Base-by-base conservation (phyloP, 306 rosid species). In the Prunus kanzakura region DNA sequence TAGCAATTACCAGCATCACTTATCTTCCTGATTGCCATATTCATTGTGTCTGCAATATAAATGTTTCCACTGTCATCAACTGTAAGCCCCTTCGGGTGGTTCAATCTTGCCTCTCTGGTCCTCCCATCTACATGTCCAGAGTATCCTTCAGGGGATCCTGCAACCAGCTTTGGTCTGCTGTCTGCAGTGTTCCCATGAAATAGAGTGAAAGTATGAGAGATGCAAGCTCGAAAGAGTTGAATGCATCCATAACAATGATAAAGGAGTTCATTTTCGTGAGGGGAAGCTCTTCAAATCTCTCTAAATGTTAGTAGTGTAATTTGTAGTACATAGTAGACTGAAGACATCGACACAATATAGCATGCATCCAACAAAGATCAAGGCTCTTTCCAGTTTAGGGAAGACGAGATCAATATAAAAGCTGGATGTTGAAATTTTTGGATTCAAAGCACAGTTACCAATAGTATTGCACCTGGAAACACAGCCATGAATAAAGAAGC, bases 61-160 rank as follows among this genome's bases (percentile, higher is more conserved):
- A 93, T 89, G 73, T 93, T 93, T 80, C 98, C 98, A 65, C 88
- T 88, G 83, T 93, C 98, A 78, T 93, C 98, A 76, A 93, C 93
- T 45, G 98, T 84, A 43, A 93, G 68, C 66, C 98, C 98, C 82
- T 89, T 93, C 1, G 98, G 98, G 27, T 85, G 98, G 83, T 89
- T 89, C 98, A 93, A 81, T 82, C 89, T 84, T 20, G 96, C 97
- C 72, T 93, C 98, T 83, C 97, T 88, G 18, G 65, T 84, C 85
- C 54, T 93, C 65, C 98, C 98, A 73, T 93, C 98, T 49, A 91
- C 87, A 84, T 93, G 98, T 47, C 98, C 98, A 58, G 87, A 75
- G 74, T 82, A 82, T n/a, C 98, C 98, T 75, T 93, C 97, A 13
- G 92, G 88, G 49, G 98, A 93, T 57, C 98, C 97, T 60, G 92